A percentile compares a stretch with the other conserved stretches of the same genome.
Conservation (phyloP, 2,329 filamentous ascomycete genomes). For the Scedosporium aurantiacum region DNA sequence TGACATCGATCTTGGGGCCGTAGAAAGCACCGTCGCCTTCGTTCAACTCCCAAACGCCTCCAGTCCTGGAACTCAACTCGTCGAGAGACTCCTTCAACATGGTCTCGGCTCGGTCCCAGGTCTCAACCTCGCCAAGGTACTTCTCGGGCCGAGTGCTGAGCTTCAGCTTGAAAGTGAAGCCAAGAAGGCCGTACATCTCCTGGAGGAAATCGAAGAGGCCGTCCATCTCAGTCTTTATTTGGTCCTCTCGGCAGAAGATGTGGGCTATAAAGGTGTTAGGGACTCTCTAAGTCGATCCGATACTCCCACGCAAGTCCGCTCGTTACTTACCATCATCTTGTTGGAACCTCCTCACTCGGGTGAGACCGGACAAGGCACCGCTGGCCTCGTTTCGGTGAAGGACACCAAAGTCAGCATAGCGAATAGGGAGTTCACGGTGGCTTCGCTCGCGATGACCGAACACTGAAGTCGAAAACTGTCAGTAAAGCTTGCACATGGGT, state of each 20-base stretch:
- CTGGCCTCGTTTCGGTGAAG: constrained; percentile 93
- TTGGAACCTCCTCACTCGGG: constrained; percentile 84
- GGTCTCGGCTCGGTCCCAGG: constrained; percentile 80
- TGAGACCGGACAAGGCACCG: constrained; percentile 80
- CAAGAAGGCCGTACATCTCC: constrained; percentile 23
- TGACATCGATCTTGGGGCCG: constrained; percentile 96
- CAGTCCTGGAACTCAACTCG: constrained; percentile 51
- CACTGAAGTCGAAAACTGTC: constrained; percentile 5
- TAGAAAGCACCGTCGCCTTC: constrained; percentile 96
- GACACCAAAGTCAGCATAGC: constrained; percentile 92
- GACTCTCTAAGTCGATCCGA: neutral
- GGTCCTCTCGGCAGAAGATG: constrained; percentile 83
- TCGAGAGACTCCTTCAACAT: constrained; percentile 72
- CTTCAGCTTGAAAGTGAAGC: constrained; percentile 75
- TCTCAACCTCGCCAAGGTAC: constrained; percentile 73
- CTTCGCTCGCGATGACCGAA: constrained; percentile 12
- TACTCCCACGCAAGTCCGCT: no score
- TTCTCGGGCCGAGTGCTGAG: constrained; percentile 85
- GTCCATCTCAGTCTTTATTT: constrained; percentile 58
- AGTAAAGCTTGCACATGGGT: neutral
- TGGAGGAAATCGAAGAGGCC: constrained; percentile 74
- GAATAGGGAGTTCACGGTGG: constrained; percentile 68
- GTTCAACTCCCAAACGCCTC: constrained; percentile 77
- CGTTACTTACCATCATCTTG: constrained; percentile 61
- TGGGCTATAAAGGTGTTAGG: constrained; percentile 37